Percentiles rank a stretch among this genome's conserved stretches.
These are phyloP conservation scores for Cutaneotrichosporon sp. DNA, from an alignment of 1,284 basidiomycete species.

Conservation along the genomic window DNA sequence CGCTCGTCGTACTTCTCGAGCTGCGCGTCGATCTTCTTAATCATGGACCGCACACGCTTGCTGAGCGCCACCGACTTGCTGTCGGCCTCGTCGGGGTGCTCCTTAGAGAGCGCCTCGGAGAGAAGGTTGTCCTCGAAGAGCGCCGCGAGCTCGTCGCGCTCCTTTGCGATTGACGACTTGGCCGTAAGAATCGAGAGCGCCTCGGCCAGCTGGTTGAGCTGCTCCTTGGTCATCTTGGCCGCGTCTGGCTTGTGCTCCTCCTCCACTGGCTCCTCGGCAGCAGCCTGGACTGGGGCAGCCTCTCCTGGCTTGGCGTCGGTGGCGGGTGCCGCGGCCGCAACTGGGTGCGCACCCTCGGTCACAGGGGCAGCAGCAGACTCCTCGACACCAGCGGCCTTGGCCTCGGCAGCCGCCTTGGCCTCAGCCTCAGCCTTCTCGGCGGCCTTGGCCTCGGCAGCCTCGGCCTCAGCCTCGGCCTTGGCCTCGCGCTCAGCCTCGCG, in stretches of 20 bases:
- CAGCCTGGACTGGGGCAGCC: slow-evolving; percentile 8
- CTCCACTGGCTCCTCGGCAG: slow-evolving; percentile 23
- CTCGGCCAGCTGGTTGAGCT: slow-evolving; percentile 89
- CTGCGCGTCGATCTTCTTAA: slow-evolving; percentile 92
- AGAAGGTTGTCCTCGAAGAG: slow-evolving; percentile 90
- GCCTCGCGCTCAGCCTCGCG: slow-evolving; percentile 79
- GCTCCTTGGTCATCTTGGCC: slow-evolving; percentile 95
- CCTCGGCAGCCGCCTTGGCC: neutral
- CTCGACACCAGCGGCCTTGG: slow-evolving; percentile 5
- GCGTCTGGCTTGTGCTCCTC: slow-evolving; percentile 55
- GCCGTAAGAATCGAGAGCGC: slow-evolving; percentile 88
- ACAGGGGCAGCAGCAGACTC: slow-evolving; percentile 72
- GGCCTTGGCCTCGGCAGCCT: slow-evolving; percentile 55
- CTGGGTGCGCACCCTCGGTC: slow-evolving; percentile 58
- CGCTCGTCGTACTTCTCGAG: slow-evolving; percentile 87
- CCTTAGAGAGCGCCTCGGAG: slow-evolving; percentile 67
- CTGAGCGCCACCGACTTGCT: slow-evolving; percentile 61
- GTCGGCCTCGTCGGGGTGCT: slow-evolving; percentile 50
- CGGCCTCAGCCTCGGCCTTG: slow-evolving; percentile 60
- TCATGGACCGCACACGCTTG: slow-evolving; percentile 92
- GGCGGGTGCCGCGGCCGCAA: neutral
- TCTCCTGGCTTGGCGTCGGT: slow-evolving; percentile 7
- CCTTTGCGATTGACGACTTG: slow-evolving; percentile 95
- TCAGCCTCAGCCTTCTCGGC: slow-evolving; percentile 58
- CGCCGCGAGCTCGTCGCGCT: slow-evolving; percentile 82